Base-by-base conservation (phyloP, 257 asterid species). In the Cruciata laevipes region DNA sequence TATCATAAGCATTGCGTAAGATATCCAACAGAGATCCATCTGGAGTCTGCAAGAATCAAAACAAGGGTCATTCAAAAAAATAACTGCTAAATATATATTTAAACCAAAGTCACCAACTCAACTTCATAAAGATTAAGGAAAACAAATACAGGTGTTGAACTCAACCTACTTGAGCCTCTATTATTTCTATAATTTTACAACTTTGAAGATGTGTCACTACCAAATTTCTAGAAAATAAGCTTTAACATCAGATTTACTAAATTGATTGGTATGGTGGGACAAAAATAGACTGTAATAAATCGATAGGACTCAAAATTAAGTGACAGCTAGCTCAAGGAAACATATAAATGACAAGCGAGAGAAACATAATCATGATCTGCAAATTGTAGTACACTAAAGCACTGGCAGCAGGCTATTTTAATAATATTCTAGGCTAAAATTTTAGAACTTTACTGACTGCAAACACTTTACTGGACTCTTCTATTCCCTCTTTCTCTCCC, bases 1-100 rank as follows among this genome's bases (percentile, higher is more conserved):
- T 72, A 83, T 94, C 99, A 78, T 87, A 84, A 74, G 96, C 97
- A 84, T 94, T 94, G n/a, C 97, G 99, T 80, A 84, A 80, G 71
- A 90, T 81, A 79, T 94, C 99, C 95, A 94, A 74, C 75, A 94
- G 78, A 24, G 99, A 79, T 61, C 99, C 99, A 80, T 94, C 97
- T 30, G 99, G 97, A 77, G 99, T 94, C 99, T 94, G 95, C 91
- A 80, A 72, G 61, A 74, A 69, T 57, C 73, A 79, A 73, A 74
- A 51, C 68, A 58, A 65, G 58, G 68, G 30, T 18, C 57, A 51
- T 51, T 67, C 13, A 25, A 65, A 52, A 60, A 65, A 51, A 37
- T 53, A 25, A 57, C 21, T 42, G 21, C 66, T 20, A 31, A 24
- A 21, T 9, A 35, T 31, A 44, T 60, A 7, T 6, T 11, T 31